Conservation (phyloP, 176 grass and related monocot genomes). For the Saccharum spontaneum region DNA sequence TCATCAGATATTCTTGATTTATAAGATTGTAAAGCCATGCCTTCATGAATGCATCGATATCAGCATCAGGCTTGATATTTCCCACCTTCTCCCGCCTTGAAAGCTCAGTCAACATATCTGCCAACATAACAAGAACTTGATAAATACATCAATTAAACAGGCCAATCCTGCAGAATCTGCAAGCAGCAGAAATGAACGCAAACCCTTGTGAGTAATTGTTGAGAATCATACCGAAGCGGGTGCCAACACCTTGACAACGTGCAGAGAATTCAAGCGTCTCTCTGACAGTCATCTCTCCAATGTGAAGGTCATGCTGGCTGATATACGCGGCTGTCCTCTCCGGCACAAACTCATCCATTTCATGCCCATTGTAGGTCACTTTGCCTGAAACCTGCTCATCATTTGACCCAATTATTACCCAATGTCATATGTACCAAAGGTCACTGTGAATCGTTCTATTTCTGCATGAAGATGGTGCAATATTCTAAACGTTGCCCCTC, state of each 20-base stretch:
- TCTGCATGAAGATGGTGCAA: too few relatives aligned
- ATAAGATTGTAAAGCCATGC: constrained; percentile 17
- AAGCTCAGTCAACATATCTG: constrained; percentile 87
- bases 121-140: not conserved
- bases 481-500: too few relatives aligned
- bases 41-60: constrained; percentile 98
- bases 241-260: constrained; percentile 88
- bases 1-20: constrained; percentile 9
- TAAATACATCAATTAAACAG: constrained; percentile 23
- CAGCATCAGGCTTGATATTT: constrained; percentile 90
- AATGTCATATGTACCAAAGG: not conserved
- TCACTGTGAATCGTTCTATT: not conserved
- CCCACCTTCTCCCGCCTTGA: constrained; percentile 85
- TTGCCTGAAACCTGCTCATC: constrained; percentile 58
- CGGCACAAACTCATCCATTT: constrained; percentile 83
- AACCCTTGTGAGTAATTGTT: not conserved
- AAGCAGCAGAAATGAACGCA: not conserved
- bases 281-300: constrained; percentile 92
- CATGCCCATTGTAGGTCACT: constrained; percentile 90
- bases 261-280: constrained; percentile 94
- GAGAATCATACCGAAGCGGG: constrained; percentile 59
- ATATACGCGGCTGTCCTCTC: constrained; percentile 94
- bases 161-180: not conserved
- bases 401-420: not conserved
- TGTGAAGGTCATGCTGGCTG: constrained; percentile 94